Evolutionary conservation across 2,329 filamentous ascomycete genomes (phyloP).

Genomic region (Aureobasidium zeae): DNA sequence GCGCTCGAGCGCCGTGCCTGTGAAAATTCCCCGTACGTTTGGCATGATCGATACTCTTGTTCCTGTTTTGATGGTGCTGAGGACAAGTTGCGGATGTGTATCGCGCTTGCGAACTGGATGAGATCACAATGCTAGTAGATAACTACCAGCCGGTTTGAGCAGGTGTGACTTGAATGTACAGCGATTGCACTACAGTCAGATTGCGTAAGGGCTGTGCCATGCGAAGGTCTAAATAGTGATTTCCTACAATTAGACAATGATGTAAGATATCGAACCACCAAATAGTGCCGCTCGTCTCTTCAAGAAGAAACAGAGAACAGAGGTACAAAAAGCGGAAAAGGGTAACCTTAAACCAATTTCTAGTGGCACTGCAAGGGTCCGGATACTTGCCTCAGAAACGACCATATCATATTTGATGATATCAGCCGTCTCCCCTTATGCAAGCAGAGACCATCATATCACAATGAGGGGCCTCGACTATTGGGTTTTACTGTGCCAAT

Average conservation of each 20-base stretch:
- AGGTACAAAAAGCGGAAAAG: not conserved
- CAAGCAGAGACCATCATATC: slow-evolving; percentile 6
- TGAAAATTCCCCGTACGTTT: no score
- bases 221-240: not conserved
- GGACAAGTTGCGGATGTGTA: no score
- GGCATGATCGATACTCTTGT: no score
- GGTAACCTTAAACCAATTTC: slow-evolving; percentile 5
- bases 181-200: slow-evolving; percentile 10
- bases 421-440: not conserved
- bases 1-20: no score
- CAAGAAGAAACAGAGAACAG: not conserved
- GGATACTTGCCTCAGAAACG: slow-evolving; percentile 3
- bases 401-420: slow-evolving; percentile 10
- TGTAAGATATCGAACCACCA: not conserved
- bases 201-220: not conserved
- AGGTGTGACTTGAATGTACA: no score
- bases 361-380: not conserved
- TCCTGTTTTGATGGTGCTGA: no score
- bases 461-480: no score
- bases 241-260: not conserved
- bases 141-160: no score
- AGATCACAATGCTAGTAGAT: no score
- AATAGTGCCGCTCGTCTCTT: not conserved
- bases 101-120: no score
- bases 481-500: no score